phyloP scores from a whole-genome alignment of 1,284 basidiomycete species.

The Melanopsichium pennsylvanicum region DNA sequence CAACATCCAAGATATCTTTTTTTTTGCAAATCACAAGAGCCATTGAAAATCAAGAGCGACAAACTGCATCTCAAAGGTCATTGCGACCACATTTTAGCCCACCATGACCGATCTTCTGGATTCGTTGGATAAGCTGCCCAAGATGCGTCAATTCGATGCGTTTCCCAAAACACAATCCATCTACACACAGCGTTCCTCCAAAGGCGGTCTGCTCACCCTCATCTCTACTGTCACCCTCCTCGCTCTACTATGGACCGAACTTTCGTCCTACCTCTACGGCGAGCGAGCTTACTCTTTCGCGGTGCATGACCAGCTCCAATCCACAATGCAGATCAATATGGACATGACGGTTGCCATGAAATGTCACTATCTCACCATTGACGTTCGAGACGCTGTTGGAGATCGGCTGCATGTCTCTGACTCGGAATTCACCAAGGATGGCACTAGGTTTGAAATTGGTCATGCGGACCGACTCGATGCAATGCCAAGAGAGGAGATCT shows the following conservation, averaged over 20 bases:
- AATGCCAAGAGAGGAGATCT: slow-evolving; percentile 55
- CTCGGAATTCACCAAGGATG: slow-evolving; percentile 78
- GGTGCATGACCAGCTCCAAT: slow-evolving; percentile 50
- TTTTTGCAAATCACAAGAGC: too few relatives aligned
- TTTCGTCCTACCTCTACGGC: slow-evolving; percentile 88
- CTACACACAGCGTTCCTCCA: slow-evolving; percentile 84
- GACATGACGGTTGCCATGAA: slow-evolving; percentile 63
- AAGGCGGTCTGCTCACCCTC: slow-evolving; percentile 86
- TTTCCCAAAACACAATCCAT: slow-evolving; percentile 73
- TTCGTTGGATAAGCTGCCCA: slow-evolving; percentile 55
- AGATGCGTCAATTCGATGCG: slow-evolving; percentile 64
- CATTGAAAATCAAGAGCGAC: too few relatives aligned
- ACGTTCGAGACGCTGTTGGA: slow-evolving; percentile 88
- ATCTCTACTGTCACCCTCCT: slow-evolving; percentile 78
- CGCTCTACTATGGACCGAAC: slow-evolving; percentile 81
- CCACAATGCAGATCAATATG: slow-evolving; percentile 62
- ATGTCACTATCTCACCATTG: slow-evolving; percentile 74
- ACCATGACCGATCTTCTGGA: slow-evolving; percentile 57
- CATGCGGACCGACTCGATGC: slow-evolving; percentile 77
- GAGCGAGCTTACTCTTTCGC: slow-evolving; percentile 71
- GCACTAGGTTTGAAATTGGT: slow-evolving; percentile 78
- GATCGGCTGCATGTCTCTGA: slow-evolving; percentile 86
- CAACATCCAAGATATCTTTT: too few relatives aligned
- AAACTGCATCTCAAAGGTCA: not conserved
- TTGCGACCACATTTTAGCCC: not conserved